A percentile compares a stretch with the other conserved stretches of the same genome.
Conservation (phyloP, 2,329 filamentous ascomycete genomes). For the Annulohypoxylon truncatum region DNA sequence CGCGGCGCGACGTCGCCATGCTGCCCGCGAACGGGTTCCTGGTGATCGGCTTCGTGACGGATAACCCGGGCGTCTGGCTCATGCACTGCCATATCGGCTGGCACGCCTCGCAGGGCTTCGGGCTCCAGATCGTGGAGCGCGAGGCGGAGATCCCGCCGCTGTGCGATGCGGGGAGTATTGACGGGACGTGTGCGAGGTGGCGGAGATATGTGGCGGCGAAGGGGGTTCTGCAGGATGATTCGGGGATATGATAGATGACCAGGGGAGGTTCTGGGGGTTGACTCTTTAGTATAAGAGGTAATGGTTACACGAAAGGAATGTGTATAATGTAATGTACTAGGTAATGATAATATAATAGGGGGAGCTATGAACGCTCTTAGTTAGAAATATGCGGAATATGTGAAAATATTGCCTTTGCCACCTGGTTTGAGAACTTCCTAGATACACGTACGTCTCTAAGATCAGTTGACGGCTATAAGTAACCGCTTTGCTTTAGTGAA, state of each 20-base stretch:
- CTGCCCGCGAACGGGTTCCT: conserved; percentile 60
- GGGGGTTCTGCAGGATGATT: conserved; percentile 49
- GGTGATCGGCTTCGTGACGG: conserved; percentile 61
- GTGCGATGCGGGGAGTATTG: conserved; percentile 41
- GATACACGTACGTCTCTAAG: too few relatives aligned
- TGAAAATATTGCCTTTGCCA: too few relatives aligned
- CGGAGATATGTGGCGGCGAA: conserved; percentile 43
- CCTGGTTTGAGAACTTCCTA: too few relatives aligned
- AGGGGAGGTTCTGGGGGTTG: neutral
- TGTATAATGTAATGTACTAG: neutral
- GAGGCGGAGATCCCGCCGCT: conserved; percentile 46
- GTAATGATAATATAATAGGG: neutral
- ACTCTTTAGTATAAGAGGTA: neutral
- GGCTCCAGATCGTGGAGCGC: conserved; percentile 62
- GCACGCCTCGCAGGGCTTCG: conserved; percentile 64
- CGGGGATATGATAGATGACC: conserved; percentile 47
- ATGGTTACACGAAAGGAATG: too few relatives aligned
- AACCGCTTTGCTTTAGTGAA: too few relatives aligned
- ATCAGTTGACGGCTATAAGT: too few relatives aligned
- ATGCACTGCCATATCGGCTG: conserved; percentile 58
- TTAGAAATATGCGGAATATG: neutral
- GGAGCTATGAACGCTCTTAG: too few relatives aligned
- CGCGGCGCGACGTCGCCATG: conserved; percentile 62
- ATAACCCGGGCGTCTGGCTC: conserved; percentile 66
- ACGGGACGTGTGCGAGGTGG: conserved; percentile 50